These are phyloP conservation scores for Amylocystis lapponica DNA, from an alignment of 768 basidiomycete genomes.

Conservation along the genomic window DNA sequence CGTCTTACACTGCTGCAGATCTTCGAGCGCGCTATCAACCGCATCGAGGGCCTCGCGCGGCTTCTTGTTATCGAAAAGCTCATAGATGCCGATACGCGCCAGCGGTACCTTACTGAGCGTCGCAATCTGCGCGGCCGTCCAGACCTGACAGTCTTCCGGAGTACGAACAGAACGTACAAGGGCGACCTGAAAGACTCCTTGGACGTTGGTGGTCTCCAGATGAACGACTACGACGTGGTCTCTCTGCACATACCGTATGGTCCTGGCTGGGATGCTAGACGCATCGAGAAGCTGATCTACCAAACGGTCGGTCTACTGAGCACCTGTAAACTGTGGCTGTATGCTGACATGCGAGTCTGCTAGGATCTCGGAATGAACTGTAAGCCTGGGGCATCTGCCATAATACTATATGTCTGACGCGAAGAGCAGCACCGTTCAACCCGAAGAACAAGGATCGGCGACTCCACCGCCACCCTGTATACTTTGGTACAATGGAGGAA, in stretches of 20 bases:
- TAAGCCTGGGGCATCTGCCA: conserved; percentile 18
- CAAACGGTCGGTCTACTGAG: conserved; percentile 41
- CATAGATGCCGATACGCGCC: conserved; percentile 37
- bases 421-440: conserved; percentile 46
- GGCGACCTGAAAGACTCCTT: conserved; percentile 48
- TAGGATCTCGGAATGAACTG: conserved; percentile 58
- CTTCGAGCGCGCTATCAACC: conserved; percentile 51
- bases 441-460: conserved; percentile 55
- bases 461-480: conserved; percentile 59
- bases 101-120: conserved; percentile 40
- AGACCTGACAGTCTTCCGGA: conserved; percentile 16
- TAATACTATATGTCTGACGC: neutral
- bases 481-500: conserved; percentile 54
- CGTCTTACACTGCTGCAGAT: conserved; percentile 37
- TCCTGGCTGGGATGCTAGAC: conserved; percentile 49
- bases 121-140: conserved; percentile 48
- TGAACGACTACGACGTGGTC: conserved; percentile 52
- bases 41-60: conserved; percentile 54
- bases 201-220: conserved; percentile 39
- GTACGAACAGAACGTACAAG: conserved; percentile 36
- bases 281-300: conserved; percentile 52
- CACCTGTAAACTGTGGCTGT: too few relatives aligned
- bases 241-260: conserved; percentile 58
- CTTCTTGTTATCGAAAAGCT: conserved; percentile 59
- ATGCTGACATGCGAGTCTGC: too few relatives aligned